Percentiles rank a stretch among this genome's conserved stretches.
These are phyloP conservation scores for Diaporthe destruens DNA, from an alignment of 2,329 filamentous ascomycete species.

Conservation along the genomic window DNA sequence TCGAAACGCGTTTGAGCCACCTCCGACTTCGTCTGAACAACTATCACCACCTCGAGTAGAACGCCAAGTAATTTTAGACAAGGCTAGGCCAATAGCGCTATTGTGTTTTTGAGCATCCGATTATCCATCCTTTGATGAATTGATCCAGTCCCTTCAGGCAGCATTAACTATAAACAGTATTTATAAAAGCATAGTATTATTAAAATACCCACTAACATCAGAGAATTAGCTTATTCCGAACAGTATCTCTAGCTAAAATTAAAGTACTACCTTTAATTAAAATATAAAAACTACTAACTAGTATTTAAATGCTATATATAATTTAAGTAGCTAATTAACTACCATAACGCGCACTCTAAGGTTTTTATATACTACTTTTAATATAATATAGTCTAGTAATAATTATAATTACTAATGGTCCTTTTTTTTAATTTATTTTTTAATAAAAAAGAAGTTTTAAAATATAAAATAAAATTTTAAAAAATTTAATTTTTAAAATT, in stretches of 20 bases:
- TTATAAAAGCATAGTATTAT: background rate
- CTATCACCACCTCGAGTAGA: background rate
- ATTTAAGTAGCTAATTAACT: too few relatives aligned
- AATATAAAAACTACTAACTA: background rate
- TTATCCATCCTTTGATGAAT: background rate
- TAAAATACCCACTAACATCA: too few relatives aligned
- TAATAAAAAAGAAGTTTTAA: too few relatives aligned
- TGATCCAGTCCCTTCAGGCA: too few relatives aligned
- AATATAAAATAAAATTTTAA: too few relatives aligned
- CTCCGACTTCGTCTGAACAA: conserved; percentile 30
- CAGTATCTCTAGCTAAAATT: background rate
- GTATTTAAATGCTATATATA: background rate
- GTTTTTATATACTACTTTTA: too few relatives aligned
- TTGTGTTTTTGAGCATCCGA: background rate
- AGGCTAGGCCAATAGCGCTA: background rate
- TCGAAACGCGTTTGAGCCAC: conserved; percentile 25
- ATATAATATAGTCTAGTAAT: too few relatives aligned
- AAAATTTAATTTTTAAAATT: too few relatives aligned
- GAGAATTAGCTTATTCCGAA: background rate
- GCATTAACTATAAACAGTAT: too few relatives aligned
- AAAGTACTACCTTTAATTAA: background rate
- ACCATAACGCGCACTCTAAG: too few relatives aligned
- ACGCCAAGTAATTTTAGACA: conserved; percentile 26
- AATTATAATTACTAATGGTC: too few relatives aligned
- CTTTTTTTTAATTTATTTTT: too few relatives aligned